Evolutionary conservation across 2,329 filamentous ascomycete species (phyloP), one percentile per base, ranked within the genome.

Genomic region (Teratosphaeriaceae sp.): DNA sequence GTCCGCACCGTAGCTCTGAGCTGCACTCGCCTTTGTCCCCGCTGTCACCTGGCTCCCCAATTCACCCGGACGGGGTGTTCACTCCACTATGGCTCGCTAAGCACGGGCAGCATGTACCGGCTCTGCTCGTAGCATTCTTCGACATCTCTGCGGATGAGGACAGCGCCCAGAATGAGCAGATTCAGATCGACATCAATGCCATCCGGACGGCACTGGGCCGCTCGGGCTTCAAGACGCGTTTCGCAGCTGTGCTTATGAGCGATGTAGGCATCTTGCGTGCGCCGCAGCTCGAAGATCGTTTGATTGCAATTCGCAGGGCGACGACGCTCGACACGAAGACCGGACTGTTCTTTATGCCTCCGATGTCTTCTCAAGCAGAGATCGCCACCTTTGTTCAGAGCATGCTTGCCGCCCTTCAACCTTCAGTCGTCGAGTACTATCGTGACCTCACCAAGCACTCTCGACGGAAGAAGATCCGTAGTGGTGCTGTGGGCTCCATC

Each of bases 21-120:
- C 69, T 95, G 3, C 90, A 97, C 64, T 97, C 92, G 11, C 87
- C 89, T 1, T 80, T 95, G 52, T 97, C 92, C 2, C 92, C 90
- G 1, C 73, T 97, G 22, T 92, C 85, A 29, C 88, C 89, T 3
- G 76, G 76, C 6, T 95, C 90, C 6, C 73, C 80, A 2, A 75
- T 94, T 2, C 97, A 92, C 60, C 89, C 90, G 6, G 92, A 97
- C 66, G 92, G 90, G 3, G 71, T 96, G 45, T 80, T 96, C 61
- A 80, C 88, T 47, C 75, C 82, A 16, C 67, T 78, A 47, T 98
- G 90, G 90, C 73, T 94, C 42, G 78, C 79, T 46, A 98, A 97
- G 63, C 90, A 97, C 62, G 89, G 95, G 59, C 73, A 84, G 40
- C 72, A 88, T 15, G 75, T 97, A 18, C 90, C 90, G 1, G 85